Percentiles rank a stretch among this genome's conserved stretches.
Evolutionary conservation across 441 rosid genomes (phyloP).

Genomic region (Sinapis alba): DNA sequence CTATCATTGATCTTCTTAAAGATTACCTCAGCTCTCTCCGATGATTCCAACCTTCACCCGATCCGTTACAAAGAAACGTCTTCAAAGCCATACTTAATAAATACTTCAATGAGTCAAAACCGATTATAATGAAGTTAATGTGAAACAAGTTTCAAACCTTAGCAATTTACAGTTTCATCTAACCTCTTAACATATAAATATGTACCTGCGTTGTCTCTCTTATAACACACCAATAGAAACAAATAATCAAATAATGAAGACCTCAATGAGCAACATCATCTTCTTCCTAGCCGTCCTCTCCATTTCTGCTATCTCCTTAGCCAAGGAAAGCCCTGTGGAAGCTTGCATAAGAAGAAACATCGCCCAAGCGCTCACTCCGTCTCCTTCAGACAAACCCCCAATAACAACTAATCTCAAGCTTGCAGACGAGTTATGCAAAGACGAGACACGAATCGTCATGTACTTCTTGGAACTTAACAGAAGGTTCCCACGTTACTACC

Average conservation of each 20-base stretch:
- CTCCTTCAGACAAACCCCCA: conserved; percentile 1
- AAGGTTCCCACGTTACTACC: conserved; percentile 26
- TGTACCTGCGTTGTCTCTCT: background rate
- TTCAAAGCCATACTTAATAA: background rate
- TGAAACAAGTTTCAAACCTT: conserved; percentile 20
- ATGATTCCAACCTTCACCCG: conserved; percentile 23
- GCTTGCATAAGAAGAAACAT: conserved; percentile 27
- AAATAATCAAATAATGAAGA: conserved; percentile 28
- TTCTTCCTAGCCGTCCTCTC: conserved; percentile 21
- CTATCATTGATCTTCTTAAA: conserved; percentile 59
- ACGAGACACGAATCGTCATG: conserved; percentile 13
- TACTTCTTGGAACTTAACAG: conserved; percentile 9
- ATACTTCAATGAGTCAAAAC: background rate
- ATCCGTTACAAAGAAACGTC: background rate
- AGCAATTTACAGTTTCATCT: conserved; percentile 7
- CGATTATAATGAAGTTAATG: conserved; percentile 7
- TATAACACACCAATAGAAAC: background rate
- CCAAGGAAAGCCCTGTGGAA: conserved; percentile 6
- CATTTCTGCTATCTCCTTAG: conserved; percentile 13
- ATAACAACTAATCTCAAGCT: background rate
- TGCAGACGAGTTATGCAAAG: background rate
- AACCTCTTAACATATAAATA: background rate
- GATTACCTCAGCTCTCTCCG: conserved; percentile 80
- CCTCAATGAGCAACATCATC: conserved; percentile 8
- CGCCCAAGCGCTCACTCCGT: background rate